Evolutionary conservation across 2,329 filamentous ascomycete species (phyloP), one percentile per base, ranked within the genome.

Genomic region (Helotiales sp.): DNA sequence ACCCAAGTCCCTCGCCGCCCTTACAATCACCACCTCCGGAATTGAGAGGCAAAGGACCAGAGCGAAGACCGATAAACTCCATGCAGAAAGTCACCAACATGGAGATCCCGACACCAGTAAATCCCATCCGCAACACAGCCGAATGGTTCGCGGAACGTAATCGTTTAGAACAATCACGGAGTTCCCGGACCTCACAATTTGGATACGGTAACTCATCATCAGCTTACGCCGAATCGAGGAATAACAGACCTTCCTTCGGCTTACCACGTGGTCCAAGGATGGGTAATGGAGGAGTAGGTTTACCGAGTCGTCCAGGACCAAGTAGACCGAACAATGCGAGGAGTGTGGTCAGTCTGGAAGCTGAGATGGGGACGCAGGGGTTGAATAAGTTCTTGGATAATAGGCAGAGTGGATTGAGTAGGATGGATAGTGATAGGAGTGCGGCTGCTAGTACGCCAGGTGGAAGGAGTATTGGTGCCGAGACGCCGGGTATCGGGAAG

Each of bases 111-210:
- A 24, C 30, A 12, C 51, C 55, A 17, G 29, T 42, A 9, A 58
- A 57, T 19, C 47, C 51, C 12, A 27, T 60, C 15, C 46, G 58
- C 4, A 60, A 60, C 27, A 60, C 58, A 34, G 58, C 58, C 3
- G 58, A 57, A 50, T 60, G 58, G 58, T 51, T 60, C n/a, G 58
- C 58, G 13, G 55, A 29, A 19, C 46, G 46, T 8, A 10, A 9
- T 17, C 25, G 29, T 10, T 22, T 30, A 22, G 25, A 15, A 30
- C 8, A 8, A 12, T 48, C 19, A 46, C 17, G 25, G 40, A 27
- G 19, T 10, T 33, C 46, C 7, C n/a, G 46, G 9, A 22, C n/a
- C n/a, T 29, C 25, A 9, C 25, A 19, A 12, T 24, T 24, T 13
- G 22, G 27, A 25, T 44, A 40, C 6, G 17, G 36, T 19, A 25